These are phyloP conservation scores for Sporothrix globosa DNA, from an alignment of 2,329 filamentous ascomycete species.

Conservation along the genomic window DNA sequence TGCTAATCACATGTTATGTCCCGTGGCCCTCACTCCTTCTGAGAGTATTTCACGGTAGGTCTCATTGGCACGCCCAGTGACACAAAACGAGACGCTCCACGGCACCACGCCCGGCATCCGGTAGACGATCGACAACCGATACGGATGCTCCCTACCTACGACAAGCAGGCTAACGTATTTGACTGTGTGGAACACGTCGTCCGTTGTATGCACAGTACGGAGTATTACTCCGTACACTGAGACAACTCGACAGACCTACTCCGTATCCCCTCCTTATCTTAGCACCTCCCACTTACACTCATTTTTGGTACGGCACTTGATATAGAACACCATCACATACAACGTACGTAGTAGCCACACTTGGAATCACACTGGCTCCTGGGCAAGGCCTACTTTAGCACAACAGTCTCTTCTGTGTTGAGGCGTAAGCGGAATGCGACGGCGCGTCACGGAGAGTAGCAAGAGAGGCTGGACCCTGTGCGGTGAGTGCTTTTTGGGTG, in stretches of 20 bases:
- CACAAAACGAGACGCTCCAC: too few species aligned
- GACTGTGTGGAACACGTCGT: too few species aligned
- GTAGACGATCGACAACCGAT: conserved; percentile 2
- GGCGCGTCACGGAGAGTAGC: neutral
- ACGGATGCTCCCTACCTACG: conserved; percentile 16
- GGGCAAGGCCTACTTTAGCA: neutral
- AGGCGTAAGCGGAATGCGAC: neutral
- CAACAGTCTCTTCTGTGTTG: neutral
- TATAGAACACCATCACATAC: neutral
- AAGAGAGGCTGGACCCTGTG: conserved; percentile 16
- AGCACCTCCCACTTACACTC: neutral
- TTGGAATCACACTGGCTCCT: neutral
- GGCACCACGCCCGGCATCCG: conserved; percentile 1
- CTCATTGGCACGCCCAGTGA: neutral
- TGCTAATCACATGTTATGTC: too few species aligned
- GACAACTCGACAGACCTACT: neutral
- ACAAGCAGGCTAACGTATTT: neutral
- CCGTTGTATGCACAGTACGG: neutral
- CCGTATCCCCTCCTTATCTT: neutral
- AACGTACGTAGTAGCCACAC: neutral
- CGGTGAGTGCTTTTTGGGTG: neutral
- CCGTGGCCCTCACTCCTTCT: too few species aligned
- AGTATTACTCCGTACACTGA: neutral
- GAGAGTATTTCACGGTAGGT: neutral
- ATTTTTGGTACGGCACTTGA: conserved; percentile 4